Evolutionary conservation across 495 filamentous ascomycete genomes (phyloP), one percentile per base, ranked within the genome.

Genomic region (Penicillium cinerascens): DNA sequence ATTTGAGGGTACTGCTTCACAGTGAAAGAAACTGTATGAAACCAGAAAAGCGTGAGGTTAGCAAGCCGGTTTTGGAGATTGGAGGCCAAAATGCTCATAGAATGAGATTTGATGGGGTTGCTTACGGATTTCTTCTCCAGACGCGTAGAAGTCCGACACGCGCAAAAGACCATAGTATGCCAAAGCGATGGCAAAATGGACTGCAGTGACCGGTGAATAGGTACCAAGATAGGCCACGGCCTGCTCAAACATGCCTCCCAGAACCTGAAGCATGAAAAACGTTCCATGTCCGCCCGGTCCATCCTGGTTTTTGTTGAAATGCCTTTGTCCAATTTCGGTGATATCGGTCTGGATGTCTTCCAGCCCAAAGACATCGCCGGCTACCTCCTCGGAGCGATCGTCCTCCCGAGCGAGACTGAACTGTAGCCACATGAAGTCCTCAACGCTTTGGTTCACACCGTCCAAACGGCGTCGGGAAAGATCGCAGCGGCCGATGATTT

Each of bases 381-480:
- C 90, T 44, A 87, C 82, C 63, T 97, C 92, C 46, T 90, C 84
- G 9, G 83, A 79, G 47, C 87, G 83, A 60, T 89, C 89, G 48
- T 87, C 84, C 63, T 99, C 93, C 47, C 95, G 78, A 15, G 92
- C 91, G 39, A 99, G 84, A 58, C 82, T 87, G 68, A 97, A 90
- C 66, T 97, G 93, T 50, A 99, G 71, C 93, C 93, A 99, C 68
- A 95, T 85, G 90, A 91, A 97, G 65, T 97, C 95, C 58, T 96
- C 89, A 42, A 95, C 84, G 21, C 83, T 86, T 49, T 87, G 87
- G 48, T 82, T 85, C 16, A 97, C 78, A 42, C 82, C 81, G n/a
- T 95, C 88, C 10, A 97, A 77, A 49, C 79, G 88, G 55, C 91
- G 82, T 44, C 86, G 86, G 52, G 71, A 78, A 17, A 99, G 79